Percentiles rank a stretch among this genome's conserved stretches.
Conservation (phyloP, 139 green algal genomes). For the Tetradesmus obliquus region DNA sequence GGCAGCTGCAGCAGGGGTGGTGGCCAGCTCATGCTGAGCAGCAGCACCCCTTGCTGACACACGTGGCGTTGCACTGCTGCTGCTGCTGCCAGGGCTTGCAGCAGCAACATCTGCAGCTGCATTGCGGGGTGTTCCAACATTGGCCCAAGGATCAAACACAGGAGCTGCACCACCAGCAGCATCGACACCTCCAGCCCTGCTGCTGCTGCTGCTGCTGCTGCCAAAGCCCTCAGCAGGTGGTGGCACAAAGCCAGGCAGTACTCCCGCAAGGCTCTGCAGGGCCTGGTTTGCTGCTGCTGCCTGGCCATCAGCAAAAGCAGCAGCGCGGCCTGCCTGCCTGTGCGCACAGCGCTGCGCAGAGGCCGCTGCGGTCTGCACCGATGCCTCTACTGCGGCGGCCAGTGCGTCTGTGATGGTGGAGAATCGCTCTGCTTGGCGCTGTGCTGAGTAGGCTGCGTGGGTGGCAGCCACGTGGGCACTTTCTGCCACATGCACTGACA, state of each 20-base stretch:
- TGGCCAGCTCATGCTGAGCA: background rate
- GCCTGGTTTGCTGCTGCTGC: background rate
- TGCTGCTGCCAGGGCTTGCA: background rate
- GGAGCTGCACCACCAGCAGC: background rate
- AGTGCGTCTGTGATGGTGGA: background rate
- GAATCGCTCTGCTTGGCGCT: background rate
- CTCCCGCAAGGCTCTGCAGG: background rate
- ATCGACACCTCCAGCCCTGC: background rate
- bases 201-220: background rate
- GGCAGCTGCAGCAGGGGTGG: background rate
- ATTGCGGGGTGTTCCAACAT: background rate
- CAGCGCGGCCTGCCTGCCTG: background rate
- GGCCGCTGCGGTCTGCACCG: background rate
- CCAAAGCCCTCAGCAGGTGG: background rate
- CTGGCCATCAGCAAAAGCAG: background rate
- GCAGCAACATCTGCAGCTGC: background rate
- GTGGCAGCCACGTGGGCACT: background rate
- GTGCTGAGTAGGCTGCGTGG: constrained; percentile 7
- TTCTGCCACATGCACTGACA: constrained; percentile 2
- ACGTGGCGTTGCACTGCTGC: background rate
- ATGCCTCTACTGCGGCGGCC: background rate
- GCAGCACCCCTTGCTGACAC: background rate
- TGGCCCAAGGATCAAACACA: background rate
- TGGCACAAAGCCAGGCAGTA: background rate
- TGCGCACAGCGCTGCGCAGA: background rate